Base-by-base conservation (phyloP, 805 yeast genomes). In the Saturnispora hagleri region DNA sequence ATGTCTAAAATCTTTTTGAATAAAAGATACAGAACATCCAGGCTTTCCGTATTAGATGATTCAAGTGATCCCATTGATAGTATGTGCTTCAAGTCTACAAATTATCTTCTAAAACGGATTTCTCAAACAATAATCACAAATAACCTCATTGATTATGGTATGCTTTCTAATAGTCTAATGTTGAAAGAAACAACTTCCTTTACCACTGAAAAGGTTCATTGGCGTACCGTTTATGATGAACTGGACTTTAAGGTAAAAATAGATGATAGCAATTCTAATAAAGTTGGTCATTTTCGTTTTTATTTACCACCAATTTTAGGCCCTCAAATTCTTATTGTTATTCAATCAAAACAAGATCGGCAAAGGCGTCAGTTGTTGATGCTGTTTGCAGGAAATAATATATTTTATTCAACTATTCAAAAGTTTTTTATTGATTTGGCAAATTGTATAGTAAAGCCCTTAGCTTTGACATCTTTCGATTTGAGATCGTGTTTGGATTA, bases 1-100 rank as follows among this genome's bases (percentile, higher is more conserved):
- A 66, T 66, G 69, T 66, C 69, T 0, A 59, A 60, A 42, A 56
- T 65, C 4, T 60, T 66, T 40, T 47, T 66, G 10, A 58, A 62
- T 38, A 59, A 60, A 28, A 58, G 51, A 27, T 66, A 60, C 55
- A 51, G 53, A 18, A 48, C 52, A 15, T 24, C 53, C 2, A 33
- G 33, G 20, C 31, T 57, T 3, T 26, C 43, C 9, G 46, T 50
- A 65, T 72, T 54, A 22, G 52, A 50, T 38, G 48, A 36, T 18
- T n/a, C 13, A 2, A 40, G 26, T 15, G 52, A 50, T 15, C 52
- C 52, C 34, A 57, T 66, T 33, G 63, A 62, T 20, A 49, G 50
- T 3, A 43, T 65, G 7, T 66, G 69, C 48, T 58, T 57, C 38
- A 28, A 22, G 13, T 51, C 55, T 5, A 51, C 65, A 4, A 48